phyloP scores from a whole-genome alignment of 2,329 filamentous ascomycete species.

The Remersonia thermophila region DNA sequence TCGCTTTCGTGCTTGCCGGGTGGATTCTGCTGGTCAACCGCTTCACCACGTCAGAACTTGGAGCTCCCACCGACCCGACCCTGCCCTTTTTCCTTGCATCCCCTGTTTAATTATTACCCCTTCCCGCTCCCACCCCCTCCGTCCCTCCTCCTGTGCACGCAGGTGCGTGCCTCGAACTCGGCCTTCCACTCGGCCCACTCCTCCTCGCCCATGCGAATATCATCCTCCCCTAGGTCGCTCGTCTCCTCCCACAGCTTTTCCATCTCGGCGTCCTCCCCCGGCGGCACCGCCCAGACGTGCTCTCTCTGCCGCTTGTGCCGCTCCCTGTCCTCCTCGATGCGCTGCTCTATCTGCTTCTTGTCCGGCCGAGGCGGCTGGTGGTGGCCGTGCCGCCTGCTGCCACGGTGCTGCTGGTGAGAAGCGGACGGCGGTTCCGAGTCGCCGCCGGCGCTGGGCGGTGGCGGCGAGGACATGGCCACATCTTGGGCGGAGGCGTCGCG shows the following conservation, averaged over 20 bases:
- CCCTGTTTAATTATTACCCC: no score
- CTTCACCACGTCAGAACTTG: no score
- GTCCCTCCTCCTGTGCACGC: constrained; percentile 22
- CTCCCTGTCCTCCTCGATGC: constrained; percentile 94
- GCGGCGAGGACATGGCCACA: constrained; percentile 38
- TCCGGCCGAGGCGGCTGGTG: constrained; percentile 41
- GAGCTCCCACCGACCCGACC: no score
- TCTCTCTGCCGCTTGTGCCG: constrained; percentile 85
- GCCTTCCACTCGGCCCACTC: constrained; percentile 44
- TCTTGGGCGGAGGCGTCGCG: constrained; percentile 55
- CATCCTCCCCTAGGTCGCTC: constrained; percentile 79
- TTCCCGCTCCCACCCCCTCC: constrained; percentile 14
- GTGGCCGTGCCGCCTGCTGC: constrained; percentile 12
- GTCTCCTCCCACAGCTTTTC: constrained; percentile 76
- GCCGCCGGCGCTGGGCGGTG: constrained; percentile 13
- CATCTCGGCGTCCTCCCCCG: constrained; percentile 56
- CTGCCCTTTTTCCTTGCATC: not conserved
- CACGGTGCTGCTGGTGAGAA: no score
- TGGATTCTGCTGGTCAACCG: no score
- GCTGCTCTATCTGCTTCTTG: constrained; percentile 83
- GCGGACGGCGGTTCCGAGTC: constrained; percentile 3
- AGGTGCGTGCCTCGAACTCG: constrained; percentile 23
- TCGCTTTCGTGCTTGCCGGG: no score
- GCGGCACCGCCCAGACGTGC: constrained; percentile 79
- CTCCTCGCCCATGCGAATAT: constrained; percentile 64